Evolutionary conservation across 2,329 filamentous ascomycete species (phyloP).

Genomic region (Elsinoe batatas): DNA sequence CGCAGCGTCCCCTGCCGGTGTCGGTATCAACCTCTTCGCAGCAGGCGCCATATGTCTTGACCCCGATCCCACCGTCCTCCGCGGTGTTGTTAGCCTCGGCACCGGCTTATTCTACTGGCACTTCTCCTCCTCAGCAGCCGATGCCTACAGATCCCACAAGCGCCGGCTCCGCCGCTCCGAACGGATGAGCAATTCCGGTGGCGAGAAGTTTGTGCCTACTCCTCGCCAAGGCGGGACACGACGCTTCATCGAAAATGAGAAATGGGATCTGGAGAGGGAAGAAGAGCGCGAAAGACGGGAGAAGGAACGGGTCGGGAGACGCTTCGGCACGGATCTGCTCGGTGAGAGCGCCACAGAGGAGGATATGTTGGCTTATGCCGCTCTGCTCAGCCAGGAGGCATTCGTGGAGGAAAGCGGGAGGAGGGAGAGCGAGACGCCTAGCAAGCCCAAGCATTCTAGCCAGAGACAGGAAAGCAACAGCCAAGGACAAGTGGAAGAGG

Average conservation of each 20-base stretch:
- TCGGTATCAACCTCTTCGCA: constrained; percentile 67
- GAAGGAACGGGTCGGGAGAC: constrained; percentile 57
- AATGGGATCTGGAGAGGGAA: constrained; percentile 67
- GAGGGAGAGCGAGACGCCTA: not conserved
- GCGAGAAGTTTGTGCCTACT: constrained; percentile 50
- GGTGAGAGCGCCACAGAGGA: constrained; percentile 49
- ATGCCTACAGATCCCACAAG: constrained; percentile 66
- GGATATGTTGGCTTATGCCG: constrained; percentile 53
- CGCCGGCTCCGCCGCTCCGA: constrained; percentile 64
- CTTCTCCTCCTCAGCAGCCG: constrained; percentile 70
- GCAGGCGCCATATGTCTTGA: constrained; percentile 80
- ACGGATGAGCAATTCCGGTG: constrained; percentile 49
- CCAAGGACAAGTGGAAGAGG: no score
- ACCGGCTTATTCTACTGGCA: constrained; percentile 87
- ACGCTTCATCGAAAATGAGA: constrained; percentile 79
- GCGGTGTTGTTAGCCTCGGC: constrained; percentile 79
- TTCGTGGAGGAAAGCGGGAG: constrained; percentile 35
- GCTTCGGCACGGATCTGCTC: constrained; percentile 74
- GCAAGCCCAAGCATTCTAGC: constrained; percentile 23
- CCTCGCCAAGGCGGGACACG: constrained; percentile 57
- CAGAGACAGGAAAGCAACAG: not conserved
- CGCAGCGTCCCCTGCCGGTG: constrained; percentile 55
- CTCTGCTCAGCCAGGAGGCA: constrained; percentile 51
- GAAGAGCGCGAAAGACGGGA: constrained; percentile 58
- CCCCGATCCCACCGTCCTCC: constrained; percentile 72